A percentile compares a stretch with the other conserved stretches of the same genome.
Conservation (phyloP, 345 rosid genomes). For the Kandelia obovata region DNA sequence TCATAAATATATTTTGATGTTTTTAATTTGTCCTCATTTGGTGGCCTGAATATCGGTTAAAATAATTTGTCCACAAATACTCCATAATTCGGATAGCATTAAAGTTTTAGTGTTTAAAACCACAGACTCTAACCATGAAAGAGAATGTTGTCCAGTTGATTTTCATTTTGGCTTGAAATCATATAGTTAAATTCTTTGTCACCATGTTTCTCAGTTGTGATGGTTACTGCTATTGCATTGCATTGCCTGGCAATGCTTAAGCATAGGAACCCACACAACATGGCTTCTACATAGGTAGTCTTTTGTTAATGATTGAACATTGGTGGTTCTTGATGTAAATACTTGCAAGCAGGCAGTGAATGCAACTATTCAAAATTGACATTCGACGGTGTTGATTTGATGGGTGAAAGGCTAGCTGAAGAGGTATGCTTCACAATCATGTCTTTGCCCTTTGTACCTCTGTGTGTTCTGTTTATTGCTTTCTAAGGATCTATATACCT, state of each 20-base stretch:
- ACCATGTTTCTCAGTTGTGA: background rate
- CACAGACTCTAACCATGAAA: background rate
- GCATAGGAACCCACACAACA: too few species aligned
- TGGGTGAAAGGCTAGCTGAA: constrained; percentile 90
- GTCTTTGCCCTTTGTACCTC: background rate
- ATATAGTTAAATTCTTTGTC: constrained; percentile 4
- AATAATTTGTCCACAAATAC: too few species aligned
- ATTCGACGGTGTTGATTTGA: constrained; percentile 85
- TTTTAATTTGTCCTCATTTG: background rate
- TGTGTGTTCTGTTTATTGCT: background rate
- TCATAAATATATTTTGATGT: background rate
- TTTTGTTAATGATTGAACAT: background rate
- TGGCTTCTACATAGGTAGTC: background rate
- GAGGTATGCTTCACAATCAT: constrained; percentile 48
- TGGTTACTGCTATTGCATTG: background rate
- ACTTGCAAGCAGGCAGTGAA: constrained; percentile 65
- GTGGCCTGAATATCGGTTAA: background rate
- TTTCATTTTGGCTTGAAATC: background rate
- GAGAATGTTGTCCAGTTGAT: background rate
- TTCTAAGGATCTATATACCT: constrained; percentile 2
- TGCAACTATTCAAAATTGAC: constrained; percentile 72
- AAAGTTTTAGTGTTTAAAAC: background rate
- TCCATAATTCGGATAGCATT: background rate
- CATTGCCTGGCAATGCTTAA: too few species aligned
- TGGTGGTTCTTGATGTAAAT: constrained; percentile 8